Base-by-base conservation (phyloP, 2,329 filamentous ascomycete genomes). In the Cercospora zeina region DNA sequence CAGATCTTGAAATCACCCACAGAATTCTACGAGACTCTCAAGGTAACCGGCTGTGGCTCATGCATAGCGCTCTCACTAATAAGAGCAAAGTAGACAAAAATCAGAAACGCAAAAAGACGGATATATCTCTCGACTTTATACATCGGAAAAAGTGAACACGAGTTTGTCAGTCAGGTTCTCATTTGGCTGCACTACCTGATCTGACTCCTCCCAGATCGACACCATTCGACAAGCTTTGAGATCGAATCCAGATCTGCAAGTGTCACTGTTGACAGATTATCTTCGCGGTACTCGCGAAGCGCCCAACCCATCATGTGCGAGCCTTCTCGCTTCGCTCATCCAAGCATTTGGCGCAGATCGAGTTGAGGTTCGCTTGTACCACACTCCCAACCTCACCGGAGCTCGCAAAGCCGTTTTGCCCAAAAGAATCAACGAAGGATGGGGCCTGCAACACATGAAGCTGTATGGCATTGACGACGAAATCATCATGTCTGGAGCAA, bases 401-500 rank as follows among this genome's bases (percentile, higher is more conserved):
- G 70, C 96, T 61, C 85, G 88, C 55, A 97, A 97, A 78, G 87
- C 87, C 71, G 81, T 90, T 68, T 85, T 97, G 1, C 95, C 95
- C 0, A 90, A 86, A 73, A 84, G 95, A 19, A 93, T 99, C 74
- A 99, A 99, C 69, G 95, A 99, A 78, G 95, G 95, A 16, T 99
- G 95, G 95, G 95, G 95, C 1, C 78, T 99, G 64, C 95, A 99
- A 74, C 95, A 99, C 74, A 99, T 99, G 93, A 99, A 99, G 82
- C 81, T 99, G 0, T 99, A 99, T 70, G 95, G 95, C 0, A 81
- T 96, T 21, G 95, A 99, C 70, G 92, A 99, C 72, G 92, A 96
- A 75, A 89, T 99, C 62, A 93, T 99, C 67, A 85, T 99, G 70
- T 96, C 93, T 7, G 93, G 92, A 85, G 95, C 95, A 14, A 99